Evolutionary conservation across 1,284 basidiomycete species (phyloP).

Genomic region (Marasmius oreades): DNA sequence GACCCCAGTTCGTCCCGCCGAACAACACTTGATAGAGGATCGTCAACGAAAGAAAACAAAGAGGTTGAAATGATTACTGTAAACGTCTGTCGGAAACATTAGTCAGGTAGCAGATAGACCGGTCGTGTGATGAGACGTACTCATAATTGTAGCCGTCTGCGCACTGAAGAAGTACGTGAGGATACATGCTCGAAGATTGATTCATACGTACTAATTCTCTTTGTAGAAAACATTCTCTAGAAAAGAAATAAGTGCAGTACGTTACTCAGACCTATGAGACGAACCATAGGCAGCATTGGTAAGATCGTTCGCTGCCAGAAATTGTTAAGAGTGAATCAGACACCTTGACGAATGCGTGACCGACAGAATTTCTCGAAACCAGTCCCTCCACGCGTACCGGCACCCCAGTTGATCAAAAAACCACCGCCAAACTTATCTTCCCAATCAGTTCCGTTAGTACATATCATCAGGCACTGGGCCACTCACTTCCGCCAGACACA

Average conservation of each 20-base stretch:
- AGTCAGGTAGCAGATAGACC: neutral
- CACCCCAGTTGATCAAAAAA: slow-evolving; percentile 42
- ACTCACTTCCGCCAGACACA: slow-evolving; percentile 45
- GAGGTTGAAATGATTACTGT: slow-evolving; percentile 28
- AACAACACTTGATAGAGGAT: slow-evolving; percentile 35
- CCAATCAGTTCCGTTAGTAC: neutral
- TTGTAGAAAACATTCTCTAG: slow-evolving; percentile 50
- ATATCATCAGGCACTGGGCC: neutral
- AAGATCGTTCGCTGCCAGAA: slow-evolving; percentile 31
- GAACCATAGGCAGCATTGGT: slow-evolving; percentile 40
- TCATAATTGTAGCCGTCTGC: slow-evolving; percentile 46
- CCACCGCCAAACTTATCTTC: slow-evolving; percentile 42
- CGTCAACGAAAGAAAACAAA: neutral
- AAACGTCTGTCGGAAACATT: slow-evolving; percentile 33
- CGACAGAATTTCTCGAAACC: slow-evolving; percentile 48
- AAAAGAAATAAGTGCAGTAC: neutral
- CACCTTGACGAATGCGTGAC: slow-evolving; percentile 12
- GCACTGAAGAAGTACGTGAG: slow-evolving; percentile 27
- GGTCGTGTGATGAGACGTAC: slow-evolving; percentile 24
- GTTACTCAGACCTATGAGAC: slow-evolving; percentile 7
- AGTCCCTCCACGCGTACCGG: slow-evolving; percentile 35
- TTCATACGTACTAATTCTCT: slow-evolving; percentile 39
- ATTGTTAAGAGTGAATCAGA: neutral
- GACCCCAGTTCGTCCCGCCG: slow-evolving; percentile 51
- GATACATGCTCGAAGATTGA: neutral